These are phyloP conservation scores for Aspergillus diversus DNA, from an alignment of 495 filamentous ascomycete species.

Conservation along the genomic window DNA sequence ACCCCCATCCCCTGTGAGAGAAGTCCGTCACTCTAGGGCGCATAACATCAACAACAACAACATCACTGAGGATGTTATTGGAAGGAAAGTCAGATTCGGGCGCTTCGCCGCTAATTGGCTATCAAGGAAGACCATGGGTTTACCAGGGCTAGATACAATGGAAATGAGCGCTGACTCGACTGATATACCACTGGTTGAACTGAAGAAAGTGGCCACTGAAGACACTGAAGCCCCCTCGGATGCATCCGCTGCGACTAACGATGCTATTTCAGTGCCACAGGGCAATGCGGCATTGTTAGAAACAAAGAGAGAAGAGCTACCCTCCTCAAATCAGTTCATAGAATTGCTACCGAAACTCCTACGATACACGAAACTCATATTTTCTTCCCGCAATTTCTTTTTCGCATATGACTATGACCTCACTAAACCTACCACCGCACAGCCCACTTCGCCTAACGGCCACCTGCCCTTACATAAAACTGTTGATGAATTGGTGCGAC, in stretches of 20 bases:
- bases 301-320: slow-evolving; percentile 33
- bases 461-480: slow-evolving; percentile 66
- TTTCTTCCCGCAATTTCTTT: slow-evolving; percentile 83
- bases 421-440: slow-evolving; percentile 64
- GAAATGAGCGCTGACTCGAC: slow-evolving; percentile 28
- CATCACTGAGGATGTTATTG: slow-evolving; percentile 83
- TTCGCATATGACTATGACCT: slow-evolving; percentile 93
- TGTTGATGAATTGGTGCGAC: slow-evolving; percentile 71
- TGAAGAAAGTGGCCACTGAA: slow-evolving; percentile 10
- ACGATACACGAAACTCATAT: slow-evolving; percentile 77
- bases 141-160: slow-evolving; percentile 37
- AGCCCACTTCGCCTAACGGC: slow-evolving; percentile 38
- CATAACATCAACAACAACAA: slow-evolving; percentile 48
- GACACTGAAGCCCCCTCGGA: slow-evolving; percentile 16
- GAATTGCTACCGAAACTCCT: slow-evolving; percentile 82
- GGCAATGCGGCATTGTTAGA: slow-evolving; percentile 35
- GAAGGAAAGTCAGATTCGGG: slow-evolving; percentile 76
- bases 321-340: slow-evolving; percentile 31
- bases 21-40: slow-evolving; percentile 27
- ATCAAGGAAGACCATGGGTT: slow-evolving; percentile 75
- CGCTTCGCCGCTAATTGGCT: slow-evolving; percentile 90
- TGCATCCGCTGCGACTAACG: slow-evolving; percentile 22
- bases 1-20: slow-evolving; percentile 34
- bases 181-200: slow-evolving; percentile 31
- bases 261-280: slow-evolving; percentile 15